These are phyloP conservation scores for Geotrichum phurueaensis DNA, from an alignment of 1,139 yeast species.

Conservation along the genomic window DNA sequence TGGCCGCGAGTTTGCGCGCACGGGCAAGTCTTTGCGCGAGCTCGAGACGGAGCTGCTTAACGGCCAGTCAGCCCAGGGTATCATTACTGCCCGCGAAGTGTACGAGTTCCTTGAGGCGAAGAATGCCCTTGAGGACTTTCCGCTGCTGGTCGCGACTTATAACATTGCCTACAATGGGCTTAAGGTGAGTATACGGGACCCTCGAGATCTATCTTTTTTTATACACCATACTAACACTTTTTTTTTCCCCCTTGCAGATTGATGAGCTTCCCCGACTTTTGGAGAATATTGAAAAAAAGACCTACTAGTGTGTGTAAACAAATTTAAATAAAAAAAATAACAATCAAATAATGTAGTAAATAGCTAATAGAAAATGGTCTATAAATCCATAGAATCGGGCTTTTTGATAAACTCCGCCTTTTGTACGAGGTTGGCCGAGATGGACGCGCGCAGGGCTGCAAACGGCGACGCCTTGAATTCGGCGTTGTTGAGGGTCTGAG, in stretches of 20 bases:
- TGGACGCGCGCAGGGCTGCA: constrained; percentile 24
- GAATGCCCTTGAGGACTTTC: constrained; percentile 65
- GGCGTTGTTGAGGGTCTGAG: constrained; percentile 23
- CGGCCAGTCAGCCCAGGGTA: constrained; percentile 94
- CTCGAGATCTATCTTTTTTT: background rate
- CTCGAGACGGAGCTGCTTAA: constrained; percentile 78
- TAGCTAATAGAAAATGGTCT: background rate
- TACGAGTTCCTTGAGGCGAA: constrained; percentile 67
- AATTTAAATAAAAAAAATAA: background rate
- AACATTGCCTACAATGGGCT: constrained; percentile 64
- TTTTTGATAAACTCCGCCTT: constrained; percentile 22
- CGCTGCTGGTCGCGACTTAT: constrained; percentile 81
- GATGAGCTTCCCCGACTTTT: background rate
- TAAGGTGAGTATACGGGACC: background rate
- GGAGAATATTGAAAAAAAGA: background rate
- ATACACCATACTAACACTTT: background rate
- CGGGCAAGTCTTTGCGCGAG: constrained; percentile 64
- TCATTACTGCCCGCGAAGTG: constrained; percentile 82
- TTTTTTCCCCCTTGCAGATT: background rate
- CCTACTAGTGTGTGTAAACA: background rate
- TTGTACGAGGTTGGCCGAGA: constrained; percentile 23
- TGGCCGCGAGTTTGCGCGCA: constrained; percentile 56
- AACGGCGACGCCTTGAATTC: constrained; percentile 29
- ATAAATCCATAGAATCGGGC: constrained; percentile 8
- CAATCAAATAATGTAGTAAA: background rate